These are phyloP conservation scores for Xylaria sp. DNA, from an alignment of 2,329 filamentous ascomycete species.

Conservation along the genomic window DNA sequence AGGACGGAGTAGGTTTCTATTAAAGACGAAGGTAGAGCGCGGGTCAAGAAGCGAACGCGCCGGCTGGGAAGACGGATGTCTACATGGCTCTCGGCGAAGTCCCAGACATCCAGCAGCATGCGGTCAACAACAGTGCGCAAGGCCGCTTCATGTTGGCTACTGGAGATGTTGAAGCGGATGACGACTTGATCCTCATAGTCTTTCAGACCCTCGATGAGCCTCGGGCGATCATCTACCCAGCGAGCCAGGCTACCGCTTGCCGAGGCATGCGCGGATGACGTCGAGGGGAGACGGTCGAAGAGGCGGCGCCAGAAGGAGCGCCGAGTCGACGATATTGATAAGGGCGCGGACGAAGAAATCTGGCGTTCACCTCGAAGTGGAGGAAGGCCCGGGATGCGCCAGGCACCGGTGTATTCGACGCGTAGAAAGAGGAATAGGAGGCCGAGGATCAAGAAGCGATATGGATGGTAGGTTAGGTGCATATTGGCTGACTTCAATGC, in stretches of 20 bases:
- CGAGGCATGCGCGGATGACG: constrained; percentile 38
- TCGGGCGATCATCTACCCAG: constrained; percentile 46
- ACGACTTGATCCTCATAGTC: constrained; percentile 86
- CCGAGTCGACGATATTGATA: constrained; percentile 20
- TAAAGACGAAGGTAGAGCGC: constrained; percentile 79
- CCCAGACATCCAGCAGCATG: constrained; percentile 91
- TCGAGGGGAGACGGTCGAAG: constrained; percentile 41
- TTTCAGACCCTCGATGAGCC: constrained; percentile 51
- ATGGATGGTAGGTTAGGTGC: constrained; percentile 19
- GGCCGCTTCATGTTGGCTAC: constrained; percentile 44
- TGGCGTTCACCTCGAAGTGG: constrained; percentile 17
- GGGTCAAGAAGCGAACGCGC: constrained; percentile 80
- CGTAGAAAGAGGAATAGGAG: constrained; percentile 32
- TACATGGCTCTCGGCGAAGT: constrained; percentile 81
- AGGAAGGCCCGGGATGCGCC: constrained; percentile 35
- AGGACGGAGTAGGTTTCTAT: constrained; percentile 77
- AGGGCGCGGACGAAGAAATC: constrained; percentile 1
- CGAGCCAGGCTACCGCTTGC: constrained; percentile 39
- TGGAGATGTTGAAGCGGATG: constrained; percentile 84
- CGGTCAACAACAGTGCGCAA: constrained; percentile 51
- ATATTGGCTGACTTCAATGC: constrained; percentile 25
- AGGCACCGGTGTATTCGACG: constrained; percentile 27
- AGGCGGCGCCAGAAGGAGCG: constrained; percentile 46
- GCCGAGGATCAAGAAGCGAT: constrained; percentile 17
- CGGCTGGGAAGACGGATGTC: constrained; percentile 84